phyloP scores from a whole-genome alignment of 768 basidiomycete species.

The Termitomyces sp. region DNA sequence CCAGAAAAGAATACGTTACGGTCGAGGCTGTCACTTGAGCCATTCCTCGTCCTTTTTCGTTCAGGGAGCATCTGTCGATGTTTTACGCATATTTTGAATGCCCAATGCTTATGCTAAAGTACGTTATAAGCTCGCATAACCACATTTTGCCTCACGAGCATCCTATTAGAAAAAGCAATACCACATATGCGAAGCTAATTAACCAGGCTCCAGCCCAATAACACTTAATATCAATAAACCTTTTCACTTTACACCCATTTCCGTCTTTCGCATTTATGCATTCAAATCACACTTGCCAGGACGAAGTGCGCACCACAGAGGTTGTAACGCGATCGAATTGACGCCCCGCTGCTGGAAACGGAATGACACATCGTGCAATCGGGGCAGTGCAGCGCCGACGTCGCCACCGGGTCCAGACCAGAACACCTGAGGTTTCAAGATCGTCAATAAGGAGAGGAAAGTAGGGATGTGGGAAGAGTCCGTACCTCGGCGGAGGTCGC shows the following conservation, averaged over 20 bases:
- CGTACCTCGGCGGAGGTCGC: constrained; percentile 60
- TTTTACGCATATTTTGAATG: no score
- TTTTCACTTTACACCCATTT: not conserved
- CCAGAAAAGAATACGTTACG: no score
- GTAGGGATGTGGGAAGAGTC: not conserved
- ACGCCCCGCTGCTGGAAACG: constrained; percentile 62
- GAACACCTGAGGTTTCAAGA: constrained; percentile 40
- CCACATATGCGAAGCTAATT: not conserved
- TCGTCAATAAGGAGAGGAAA: not conserved
- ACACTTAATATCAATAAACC: not conserved
- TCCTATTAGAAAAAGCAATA: not conserved
- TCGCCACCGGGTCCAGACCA: constrained; percentile 61
- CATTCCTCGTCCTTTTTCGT: no score
- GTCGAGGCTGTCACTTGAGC: no score
- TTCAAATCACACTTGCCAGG: constrained; percentile 28
- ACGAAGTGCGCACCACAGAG: constrained; percentile 69
- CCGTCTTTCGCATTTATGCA: not conserved
- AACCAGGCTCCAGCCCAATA: not conserved
- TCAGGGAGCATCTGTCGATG: no score
- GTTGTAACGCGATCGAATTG: constrained; percentile 58
- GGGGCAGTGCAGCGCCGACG: constrained; percentile 50
- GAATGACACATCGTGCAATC: constrained; percentile 65
- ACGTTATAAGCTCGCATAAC: not conserved
- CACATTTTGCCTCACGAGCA: not conserved
- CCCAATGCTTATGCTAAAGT: no score